A percentile compares a stretch with the other conserved stretches of the same genome.
Conservation (phyloP, 2,329 filamentous ascomycete genomes). For the Cercospora sesami region DNA sequence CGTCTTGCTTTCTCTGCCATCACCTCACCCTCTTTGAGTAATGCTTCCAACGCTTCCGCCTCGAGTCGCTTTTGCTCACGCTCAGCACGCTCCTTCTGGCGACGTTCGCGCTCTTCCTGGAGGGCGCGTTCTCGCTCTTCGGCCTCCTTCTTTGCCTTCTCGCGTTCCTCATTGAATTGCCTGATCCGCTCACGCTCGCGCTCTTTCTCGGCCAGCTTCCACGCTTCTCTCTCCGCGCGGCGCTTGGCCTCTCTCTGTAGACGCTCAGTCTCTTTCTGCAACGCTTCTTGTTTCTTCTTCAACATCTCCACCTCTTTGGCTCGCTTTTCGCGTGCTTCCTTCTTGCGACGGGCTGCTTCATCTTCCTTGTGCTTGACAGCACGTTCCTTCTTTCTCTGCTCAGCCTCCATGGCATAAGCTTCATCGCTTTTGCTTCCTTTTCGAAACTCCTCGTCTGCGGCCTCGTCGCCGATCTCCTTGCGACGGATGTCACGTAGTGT, state of each 20-base stretch:
- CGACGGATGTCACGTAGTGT: constrained; percentile 68
- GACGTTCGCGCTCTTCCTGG: constrained; percentile 49
- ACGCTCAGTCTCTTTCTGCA: constrained; percentile 45
- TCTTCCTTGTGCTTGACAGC: constrained; percentile 63
- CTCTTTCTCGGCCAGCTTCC: constrained; percentile 48
- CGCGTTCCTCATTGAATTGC: constrained; percentile 52
- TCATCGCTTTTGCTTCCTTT: constrained; percentile 72
- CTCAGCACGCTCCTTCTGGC: constrained; percentile 42
- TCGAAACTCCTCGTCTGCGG: constrained; percentile 63
- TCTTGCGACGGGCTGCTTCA: constrained; percentile 58
- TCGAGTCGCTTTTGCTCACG: constrained; percentile 57
- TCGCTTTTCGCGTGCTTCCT: constrained; percentile 62
- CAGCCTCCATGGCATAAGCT: constrained; percentile 69
- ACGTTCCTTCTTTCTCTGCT: constrained; percentile 60
- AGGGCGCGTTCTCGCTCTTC: constrained; percentile 56
- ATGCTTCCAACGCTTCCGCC: constrained; percentile 54
- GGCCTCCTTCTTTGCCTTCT: constrained; percentile 41
- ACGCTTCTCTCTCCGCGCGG: constrained; percentile 51
- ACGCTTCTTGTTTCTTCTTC: constrained; percentile 51
- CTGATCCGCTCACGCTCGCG: constrained; percentile 58
- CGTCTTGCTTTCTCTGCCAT: constrained; percentile 55
- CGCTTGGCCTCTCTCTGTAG: constrained; percentile 51
- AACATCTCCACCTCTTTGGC: constrained; percentile 52
- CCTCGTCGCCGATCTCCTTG: constrained; percentile 68
- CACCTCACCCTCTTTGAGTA: constrained; percentile 57